phyloP scores from a whole-genome alignment of 169 alveolate genomes.

The Ichthyophthirius multifiliis region DNA sequence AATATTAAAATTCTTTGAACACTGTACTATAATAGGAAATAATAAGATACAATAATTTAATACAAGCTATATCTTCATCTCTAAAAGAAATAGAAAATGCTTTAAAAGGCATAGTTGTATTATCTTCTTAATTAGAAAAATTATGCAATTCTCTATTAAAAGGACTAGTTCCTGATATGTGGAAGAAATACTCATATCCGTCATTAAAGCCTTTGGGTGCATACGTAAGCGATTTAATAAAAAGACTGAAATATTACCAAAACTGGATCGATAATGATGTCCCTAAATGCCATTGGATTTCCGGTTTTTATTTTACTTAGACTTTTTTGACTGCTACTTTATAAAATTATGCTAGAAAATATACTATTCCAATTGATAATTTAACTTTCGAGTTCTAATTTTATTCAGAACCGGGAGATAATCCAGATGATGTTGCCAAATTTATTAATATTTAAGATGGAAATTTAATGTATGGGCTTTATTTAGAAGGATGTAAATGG shows the following conservation, averaged over 20 bases:
- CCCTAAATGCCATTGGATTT: constrained; percentile 69
- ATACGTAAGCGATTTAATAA: constrained; percentile 65
- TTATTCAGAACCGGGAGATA: constrained; percentile 44
- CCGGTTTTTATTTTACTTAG: constrained; percentile 75
- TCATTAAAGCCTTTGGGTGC: constrained; percentile 67
- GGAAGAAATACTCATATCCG: constrained; percentile 63
- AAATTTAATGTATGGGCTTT: constrained; percentile 66
- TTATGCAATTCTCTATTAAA: constrained; percentile 55
- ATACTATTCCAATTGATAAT: constrained; percentile 69
- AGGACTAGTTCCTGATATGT: constrained; percentile 64
- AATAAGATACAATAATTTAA: constrained; percentile 62
- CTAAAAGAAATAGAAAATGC: constrained; percentile 59
- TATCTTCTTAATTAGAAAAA: constrained; percentile 68
- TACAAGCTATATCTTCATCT: constrained; percentile 56
- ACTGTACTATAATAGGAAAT: constrained; percentile 76
- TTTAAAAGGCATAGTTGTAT: constrained; percentile 66
- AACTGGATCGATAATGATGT: constrained; percentile 70
- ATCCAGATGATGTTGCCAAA: constrained; percentile 15
- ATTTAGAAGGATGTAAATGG: constrained; percentile 78
- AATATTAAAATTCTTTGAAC: constrained; percentile 68
- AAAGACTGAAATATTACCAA: constrained; percentile 55
- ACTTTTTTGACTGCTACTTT: constrained; percentile 76
- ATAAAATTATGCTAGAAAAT: constrained; percentile 70
- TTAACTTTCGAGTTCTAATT: constrained; percentile 65
- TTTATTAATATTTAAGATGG: constrained; percentile 64